Percentiles rank a stretch among this genome's conserved stretches.
Evolutionary conservation across 352 stramenopile species (phyloP).

Genomic region (Elongisporangium prolatum): DNA sequence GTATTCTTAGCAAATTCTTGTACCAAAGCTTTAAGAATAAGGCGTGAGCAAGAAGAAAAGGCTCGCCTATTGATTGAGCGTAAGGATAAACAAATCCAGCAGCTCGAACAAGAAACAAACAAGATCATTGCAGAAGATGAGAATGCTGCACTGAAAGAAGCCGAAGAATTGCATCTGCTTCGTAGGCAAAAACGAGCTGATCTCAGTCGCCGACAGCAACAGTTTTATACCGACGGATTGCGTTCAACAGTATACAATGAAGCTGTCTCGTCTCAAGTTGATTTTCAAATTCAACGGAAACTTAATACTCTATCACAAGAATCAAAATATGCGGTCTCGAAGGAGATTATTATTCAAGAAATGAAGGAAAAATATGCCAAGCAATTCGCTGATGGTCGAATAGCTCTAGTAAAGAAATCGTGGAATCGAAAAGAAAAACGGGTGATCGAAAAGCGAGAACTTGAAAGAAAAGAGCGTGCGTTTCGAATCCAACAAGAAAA

Average conservation of each 20-base stretch:
- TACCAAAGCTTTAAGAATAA: conserved; percentile 21
- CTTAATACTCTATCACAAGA: conserved; percentile 25
- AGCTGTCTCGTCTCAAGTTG: conserved; percentile 51
- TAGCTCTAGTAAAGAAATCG: conserved; percentile 61
- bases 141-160: conserved; percentile 22
- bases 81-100: conserved; percentile 30
- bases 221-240: conserved; percentile 51
- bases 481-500: conserved; percentile 56
- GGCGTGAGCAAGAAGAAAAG: conserved; percentile 32
- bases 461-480: conserved; percentile 35
- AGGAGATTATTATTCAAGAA: conserved; percentile 19
- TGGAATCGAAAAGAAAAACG: conserved; percentile 65
- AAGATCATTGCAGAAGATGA: conserved; percentile 29
- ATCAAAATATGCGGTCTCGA: neutral
- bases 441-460: conserved; percentile 31
- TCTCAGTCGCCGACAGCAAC: conserved; percentile 25
- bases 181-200: conserved; percentile 30
- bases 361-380: conserved; percentile 49
- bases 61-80: conserved; percentile 20
- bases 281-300: conserved; percentile 56
- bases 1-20: conserved; percentile 48
- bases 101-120: conserved; percentile 39
- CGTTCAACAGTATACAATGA: conserved; percentile 68
- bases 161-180: conserved; percentile 29
- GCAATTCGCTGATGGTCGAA: conserved; percentile 48